These are phyloP conservation scores for Pseudogymnoascus sp. DNA, from an alignment of 2,329 filamentous ascomycete species.

Conservation along the genomic window DNA sequence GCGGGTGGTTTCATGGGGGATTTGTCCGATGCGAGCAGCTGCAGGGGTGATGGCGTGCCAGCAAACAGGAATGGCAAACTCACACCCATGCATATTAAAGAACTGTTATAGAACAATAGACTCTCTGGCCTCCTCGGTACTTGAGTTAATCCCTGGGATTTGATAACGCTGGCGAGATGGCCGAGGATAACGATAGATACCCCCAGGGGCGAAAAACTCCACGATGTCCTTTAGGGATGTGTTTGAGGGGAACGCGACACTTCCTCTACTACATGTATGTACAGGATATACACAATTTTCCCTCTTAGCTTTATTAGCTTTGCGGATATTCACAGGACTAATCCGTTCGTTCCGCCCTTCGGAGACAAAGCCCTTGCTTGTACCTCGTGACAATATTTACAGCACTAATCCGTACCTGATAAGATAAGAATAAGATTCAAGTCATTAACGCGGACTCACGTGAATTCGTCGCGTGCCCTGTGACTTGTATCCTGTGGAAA, in stretches of 20 bases:
- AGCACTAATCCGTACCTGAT: not conserved
- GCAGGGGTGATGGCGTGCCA: slow-evolving; percentile 4
- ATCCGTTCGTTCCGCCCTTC: not conserved
- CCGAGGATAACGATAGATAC: not conserved
- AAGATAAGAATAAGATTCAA: slow-evolving; percentile 1
- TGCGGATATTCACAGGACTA: not conserved
- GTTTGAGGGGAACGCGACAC: not conserved
- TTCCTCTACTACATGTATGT: not conserved
- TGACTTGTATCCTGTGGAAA: not conserved
- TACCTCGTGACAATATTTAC: not conserved
- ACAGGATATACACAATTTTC: not conserved
- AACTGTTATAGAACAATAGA: not conserved
- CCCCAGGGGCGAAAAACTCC: not conserved
- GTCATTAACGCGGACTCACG: slow-evolving; percentile 6
- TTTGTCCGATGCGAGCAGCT: not conserved
- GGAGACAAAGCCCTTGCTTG: not conserved
- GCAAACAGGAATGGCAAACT: not conserved
- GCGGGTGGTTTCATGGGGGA: not conserved
- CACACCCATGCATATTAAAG: slow-evolving; percentile 10
- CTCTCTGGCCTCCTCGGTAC: not conserved
- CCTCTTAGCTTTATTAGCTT: slow-evolving; percentile 1
- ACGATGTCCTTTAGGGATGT: not conserved
- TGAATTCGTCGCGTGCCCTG: slow-evolving; percentile 1
- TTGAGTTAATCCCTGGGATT: not conserved
- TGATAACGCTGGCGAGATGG: not conserved